Evolutionary conservation across 2,329 filamentous ascomycete species (phyloP).

Genomic region (Colletotrichum orbiculare): DNA sequence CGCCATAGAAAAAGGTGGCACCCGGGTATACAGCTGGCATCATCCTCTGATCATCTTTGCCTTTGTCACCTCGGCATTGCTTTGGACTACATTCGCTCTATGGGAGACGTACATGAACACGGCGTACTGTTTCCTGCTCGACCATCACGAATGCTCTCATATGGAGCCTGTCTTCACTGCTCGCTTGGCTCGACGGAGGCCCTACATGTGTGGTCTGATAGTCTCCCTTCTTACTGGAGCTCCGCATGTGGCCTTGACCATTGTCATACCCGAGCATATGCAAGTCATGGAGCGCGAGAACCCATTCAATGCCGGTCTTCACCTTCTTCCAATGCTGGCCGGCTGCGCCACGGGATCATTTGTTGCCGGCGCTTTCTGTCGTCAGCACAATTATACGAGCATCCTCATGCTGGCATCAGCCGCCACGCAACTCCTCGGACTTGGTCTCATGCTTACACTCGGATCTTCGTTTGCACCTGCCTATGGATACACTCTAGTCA

Average conservation of each 20-base stretch:
- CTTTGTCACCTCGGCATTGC: conserved; percentile 58
- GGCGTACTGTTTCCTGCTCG: conserved; percentile 13
- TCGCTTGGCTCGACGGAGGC: conserved; percentile 57
- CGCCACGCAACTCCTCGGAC: conserved; percentile 63
- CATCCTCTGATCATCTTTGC: conserved; percentile 62
- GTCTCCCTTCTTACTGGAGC: conserved; percentile 68
- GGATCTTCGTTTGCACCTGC: conserved; percentile 51
- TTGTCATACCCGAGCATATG: conserved; percentile 69
- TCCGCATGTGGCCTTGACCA: conserved; percentile 67
- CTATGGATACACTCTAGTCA: conserved; percentile 66
- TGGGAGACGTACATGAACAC: conserved; percentile 58
- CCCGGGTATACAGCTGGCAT: conserved; percentile 62
- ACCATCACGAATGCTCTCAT: conserved; percentile 31
- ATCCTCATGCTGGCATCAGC: conserved; percentile 61
- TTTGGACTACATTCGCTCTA: conserved; percentile 59
- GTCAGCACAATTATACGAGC: conserved; percentile 64
- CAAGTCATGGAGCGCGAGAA: conserved; percentile 67
- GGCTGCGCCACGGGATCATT: conserved; percentile 68
- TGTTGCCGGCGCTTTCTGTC: conserved; percentile 63
- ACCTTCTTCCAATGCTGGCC: conserved; percentile 68
- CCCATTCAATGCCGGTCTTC: conserved; percentile 65
- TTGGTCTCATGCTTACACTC: conserved; percentile 61
- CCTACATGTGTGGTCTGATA: conserved; percentile 62
- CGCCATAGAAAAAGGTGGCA: conserved; percentile 67
- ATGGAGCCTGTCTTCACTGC: conserved; percentile 68